A percentile compares a stretch with the other conserved stretches of the same genome.
Evolutionary conservation across 306 rosid genomes (phyloP).

Genomic region (Rubus parviflorus): DNA sequence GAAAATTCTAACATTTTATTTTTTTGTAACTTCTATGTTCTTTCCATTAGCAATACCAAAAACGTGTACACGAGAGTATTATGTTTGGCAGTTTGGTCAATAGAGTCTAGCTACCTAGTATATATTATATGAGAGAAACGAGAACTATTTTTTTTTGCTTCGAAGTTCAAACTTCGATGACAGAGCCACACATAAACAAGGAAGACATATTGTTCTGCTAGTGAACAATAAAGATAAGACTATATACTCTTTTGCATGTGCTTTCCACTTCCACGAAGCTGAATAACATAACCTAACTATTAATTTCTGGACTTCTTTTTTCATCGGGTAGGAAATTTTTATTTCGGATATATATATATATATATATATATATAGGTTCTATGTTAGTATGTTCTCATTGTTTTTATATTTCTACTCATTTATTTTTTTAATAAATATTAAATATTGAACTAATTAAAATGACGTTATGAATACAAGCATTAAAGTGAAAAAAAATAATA

Average conservation of each 20-base stretch:
- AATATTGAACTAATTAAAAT: no score
- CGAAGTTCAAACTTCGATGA: conserved; percentile 1
- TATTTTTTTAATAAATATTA: no score
- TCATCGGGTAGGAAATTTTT: no score
- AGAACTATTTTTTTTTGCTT: not conserved
- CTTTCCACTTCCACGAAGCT: not conserved
- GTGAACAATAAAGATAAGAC: not conserved
- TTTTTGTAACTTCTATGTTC: not conserved
- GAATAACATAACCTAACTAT: not conserved
- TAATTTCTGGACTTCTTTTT: no score
- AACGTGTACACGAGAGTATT: not conserved
- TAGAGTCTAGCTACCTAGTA: not conserved
- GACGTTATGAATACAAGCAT: no score
- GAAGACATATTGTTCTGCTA: not conserved
- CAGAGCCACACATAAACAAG: not conserved
- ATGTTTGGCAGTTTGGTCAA: not conserved
- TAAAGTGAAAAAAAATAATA: no score
- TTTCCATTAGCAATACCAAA: conserved; percentile 6
- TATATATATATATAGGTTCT: no score
- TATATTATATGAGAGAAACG: not conserved
- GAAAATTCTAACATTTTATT: not conserved
- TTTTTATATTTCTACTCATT: no score
- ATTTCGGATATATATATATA: no score
- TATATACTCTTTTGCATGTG: not conserved
- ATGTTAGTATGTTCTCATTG: no score